Conservation (phyloP, 78 protist genomes). For the Monocercomonoides exilis region DNA sequence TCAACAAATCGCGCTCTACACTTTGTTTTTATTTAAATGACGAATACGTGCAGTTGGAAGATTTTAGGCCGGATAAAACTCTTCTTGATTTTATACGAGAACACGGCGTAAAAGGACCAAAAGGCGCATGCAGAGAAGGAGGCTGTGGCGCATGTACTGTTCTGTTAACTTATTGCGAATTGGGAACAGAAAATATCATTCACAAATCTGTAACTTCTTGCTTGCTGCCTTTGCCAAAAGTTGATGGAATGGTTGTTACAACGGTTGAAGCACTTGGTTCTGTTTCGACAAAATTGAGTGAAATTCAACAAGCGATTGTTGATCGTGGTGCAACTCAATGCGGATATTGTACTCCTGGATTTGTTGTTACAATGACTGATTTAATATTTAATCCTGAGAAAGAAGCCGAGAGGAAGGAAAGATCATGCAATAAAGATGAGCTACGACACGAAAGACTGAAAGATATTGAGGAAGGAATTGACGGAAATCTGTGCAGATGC, state of each 20-base stretch:
- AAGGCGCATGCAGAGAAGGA: conserved; percentile 41
- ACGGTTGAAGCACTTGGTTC: conserved; percentile 37
- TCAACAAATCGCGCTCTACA: too few relatives aligned
- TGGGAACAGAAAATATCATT: background rate
- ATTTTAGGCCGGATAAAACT: background rate
- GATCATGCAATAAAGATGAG: background rate
- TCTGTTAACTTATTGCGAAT: background rate
- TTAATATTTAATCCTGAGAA: background rate
- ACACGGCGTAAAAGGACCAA: background rate
- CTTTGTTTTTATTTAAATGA: background rate
- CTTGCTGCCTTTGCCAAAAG: background rate
- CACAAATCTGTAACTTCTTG: conserved; percentile 1
- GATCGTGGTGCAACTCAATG: conserved; percentile 38
- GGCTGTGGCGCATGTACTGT: conserved; percentile 53
- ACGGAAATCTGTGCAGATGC: conserved; percentile 92
- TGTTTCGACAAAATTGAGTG: background rate
- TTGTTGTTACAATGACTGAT: conserved; percentile 4
- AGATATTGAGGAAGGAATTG: conserved; percentile 56
- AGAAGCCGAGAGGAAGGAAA: background rate
- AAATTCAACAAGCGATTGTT: background rate
- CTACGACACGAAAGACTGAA: background rate
- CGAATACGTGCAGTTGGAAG: background rate
- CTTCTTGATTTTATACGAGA: background rate
- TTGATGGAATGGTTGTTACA: conserved; percentile 16
- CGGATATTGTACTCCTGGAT: conserved; percentile 54